Conservation (phyloP, 2,329 filamentous ascomycete genomes). For the Xylaria sp. region DNA sequence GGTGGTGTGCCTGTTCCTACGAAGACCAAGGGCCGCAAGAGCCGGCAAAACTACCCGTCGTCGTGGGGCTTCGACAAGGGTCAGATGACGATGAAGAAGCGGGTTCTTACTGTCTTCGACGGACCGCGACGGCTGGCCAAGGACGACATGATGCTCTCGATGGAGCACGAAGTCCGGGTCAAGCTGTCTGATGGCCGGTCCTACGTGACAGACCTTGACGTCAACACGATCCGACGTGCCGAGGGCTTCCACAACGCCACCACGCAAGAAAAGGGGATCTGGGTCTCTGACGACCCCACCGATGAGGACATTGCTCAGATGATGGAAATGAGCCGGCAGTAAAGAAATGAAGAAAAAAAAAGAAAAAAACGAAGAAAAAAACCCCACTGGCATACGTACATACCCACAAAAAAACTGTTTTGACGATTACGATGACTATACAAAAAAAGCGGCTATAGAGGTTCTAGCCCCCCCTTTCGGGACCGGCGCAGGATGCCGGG, state of each 20-base stretch:
- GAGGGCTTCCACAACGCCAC: slow-evolving; percentile 75
- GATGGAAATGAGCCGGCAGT: slow-evolving; percentile 45
- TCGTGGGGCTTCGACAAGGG: slow-evolving; percentile 89
- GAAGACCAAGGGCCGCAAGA: slow-evolving; percentile 70
- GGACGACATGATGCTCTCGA: slow-evolving; percentile 98
- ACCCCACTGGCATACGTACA: too few relatives aligned
- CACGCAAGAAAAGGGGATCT: slow-evolving; percentile 80
- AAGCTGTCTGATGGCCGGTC: slow-evolving; percentile 67
- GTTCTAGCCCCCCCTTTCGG: slow-evolving; percentile 4
- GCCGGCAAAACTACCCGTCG: slow-evolving; percentile 85
- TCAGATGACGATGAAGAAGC: slow-evolving; percentile 98
- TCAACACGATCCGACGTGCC: slow-evolving; percentile 83
- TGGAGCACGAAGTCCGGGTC: slow-evolving; percentile 88
- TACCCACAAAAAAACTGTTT: not conserved
- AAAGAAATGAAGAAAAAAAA: slow-evolving; percentile 10
- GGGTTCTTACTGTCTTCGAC: slow-evolving; percentile 88
- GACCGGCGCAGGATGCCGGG: slow-evolving; percentile 7
- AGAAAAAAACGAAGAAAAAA: not conserved
- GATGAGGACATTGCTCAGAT: slow-evolving; percentile 56
- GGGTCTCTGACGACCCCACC: slow-evolving; percentile 68
- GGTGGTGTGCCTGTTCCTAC: slow-evolving; percentile 57
- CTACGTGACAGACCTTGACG: slow-evolving; percentile 89
- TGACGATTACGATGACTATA: slow-evolving; percentile 19
- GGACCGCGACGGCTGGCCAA: slow-evolving; percentile 84
- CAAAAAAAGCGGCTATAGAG: slow-evolving; percentile 16